Evolutionary conservation across 129 eudicot genomes (phyloP).

Genomic region (Silybum marianum): DNA sequence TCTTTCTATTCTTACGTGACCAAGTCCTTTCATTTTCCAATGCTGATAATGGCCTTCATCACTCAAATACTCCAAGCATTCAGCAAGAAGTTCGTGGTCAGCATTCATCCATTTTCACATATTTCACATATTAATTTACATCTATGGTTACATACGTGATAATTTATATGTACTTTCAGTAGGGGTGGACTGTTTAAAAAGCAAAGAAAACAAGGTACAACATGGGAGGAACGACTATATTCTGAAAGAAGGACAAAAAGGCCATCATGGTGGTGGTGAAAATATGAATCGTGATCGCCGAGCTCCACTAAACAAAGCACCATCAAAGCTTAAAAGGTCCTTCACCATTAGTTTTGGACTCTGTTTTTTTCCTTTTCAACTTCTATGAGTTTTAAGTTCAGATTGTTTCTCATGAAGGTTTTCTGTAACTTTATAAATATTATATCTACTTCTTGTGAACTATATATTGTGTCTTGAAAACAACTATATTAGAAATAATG

Average conservation of each 20-base stretch:
- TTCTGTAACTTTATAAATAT: slow-evolving; percentile 9
- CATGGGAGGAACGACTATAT: not conserved
- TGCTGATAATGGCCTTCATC: not conserved
- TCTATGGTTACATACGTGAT: not conserved
- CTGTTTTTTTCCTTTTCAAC: slow-evolving; percentile 17
- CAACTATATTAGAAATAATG: too few species aligned
- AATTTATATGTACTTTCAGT: not conserved
- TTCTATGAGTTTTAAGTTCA: slow-evolving; percentile 2
- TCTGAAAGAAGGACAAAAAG: slow-evolving; percentile 21
- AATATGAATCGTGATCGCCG: slow-evolving; percentile 36
- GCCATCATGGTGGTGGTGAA: slow-evolving; percentile 49
- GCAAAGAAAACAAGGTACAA: not conserved
- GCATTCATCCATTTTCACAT: not conserved
- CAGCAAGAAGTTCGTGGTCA: slow-evolving; percentile 30
- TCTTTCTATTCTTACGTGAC: slow-evolving; percentile 14
- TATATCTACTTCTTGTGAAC: not conserved
- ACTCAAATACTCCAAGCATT: slow-evolving; percentile 15
- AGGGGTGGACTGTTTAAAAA: slow-evolving; percentile 11
- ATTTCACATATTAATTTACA: too few species aligned
- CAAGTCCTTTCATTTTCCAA: slow-evolving; percentile 8
- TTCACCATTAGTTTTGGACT: slow-evolving; percentile 18
- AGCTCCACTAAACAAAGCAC: slow-evolving; percentile 22
- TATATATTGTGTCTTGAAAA: too few species aligned
- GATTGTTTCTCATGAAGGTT: not conserved
- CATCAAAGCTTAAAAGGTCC: not conserved